Conservation (phyloP, 2,329 filamentous ascomycete genomes). For the Aureobasidium sp. region DNA sequence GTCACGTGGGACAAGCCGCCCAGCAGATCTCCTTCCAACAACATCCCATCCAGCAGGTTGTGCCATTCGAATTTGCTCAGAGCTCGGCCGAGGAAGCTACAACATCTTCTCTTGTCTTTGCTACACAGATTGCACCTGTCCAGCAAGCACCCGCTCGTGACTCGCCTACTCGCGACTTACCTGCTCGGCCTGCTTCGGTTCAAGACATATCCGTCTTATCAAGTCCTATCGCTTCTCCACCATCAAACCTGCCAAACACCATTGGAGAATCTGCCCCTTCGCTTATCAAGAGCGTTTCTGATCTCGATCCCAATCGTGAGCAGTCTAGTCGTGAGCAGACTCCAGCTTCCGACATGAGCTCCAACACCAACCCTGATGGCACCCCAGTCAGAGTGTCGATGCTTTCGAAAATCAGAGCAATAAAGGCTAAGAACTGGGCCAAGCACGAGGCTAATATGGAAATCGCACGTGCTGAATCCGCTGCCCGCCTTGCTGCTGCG, state of each 20-base stretch:
- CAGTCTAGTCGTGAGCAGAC: not conserved
- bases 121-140: not conserved
- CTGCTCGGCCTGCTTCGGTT: not conserved
- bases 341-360: not conserved
- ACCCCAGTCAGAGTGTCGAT: not conserved
- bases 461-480: not conserved
- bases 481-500: not conserved
- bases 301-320: not conserved
- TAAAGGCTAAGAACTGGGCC: not conserved
- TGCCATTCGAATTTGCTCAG: not conserved
- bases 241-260: slow-evolving; percentile 19
- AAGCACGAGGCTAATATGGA: not conserved
- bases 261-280: slow-evolving; percentile 25
- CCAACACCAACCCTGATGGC: not conserved
- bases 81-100: not conserved
- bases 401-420: not conserved
- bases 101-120: not conserved
- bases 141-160: not conserved
- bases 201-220: not conserved
- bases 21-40: slow-evolving; percentile 13
- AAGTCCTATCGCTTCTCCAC: slow-evolving; percentile 22
- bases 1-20: slow-evolving; percentile 10
- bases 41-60: slow-evolving; percentile 5
- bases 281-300: not conserved
- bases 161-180: not conserved